These are phyloP conservation scores for Nannochloropsis gaditana DNA, from an alignment of 108 stramenopile species.

Conservation along the genomic window DNA sequence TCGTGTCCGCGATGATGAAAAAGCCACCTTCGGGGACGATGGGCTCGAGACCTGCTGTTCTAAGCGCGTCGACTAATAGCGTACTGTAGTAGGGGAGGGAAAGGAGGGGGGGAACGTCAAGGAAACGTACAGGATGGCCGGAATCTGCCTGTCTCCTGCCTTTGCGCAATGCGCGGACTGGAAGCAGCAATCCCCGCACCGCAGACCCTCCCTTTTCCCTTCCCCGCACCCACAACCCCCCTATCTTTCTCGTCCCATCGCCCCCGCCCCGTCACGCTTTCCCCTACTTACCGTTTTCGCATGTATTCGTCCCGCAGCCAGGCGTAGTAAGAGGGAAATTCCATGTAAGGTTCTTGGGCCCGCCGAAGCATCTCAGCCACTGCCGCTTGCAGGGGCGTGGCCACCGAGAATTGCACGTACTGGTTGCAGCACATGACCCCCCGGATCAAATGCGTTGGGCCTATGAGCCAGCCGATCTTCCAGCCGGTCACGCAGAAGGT, in stretches of 20 bases:
- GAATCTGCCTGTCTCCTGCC: too few relatives aligned
- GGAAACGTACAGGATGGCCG: not conserved
- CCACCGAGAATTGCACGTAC: conserved; percentile 86
- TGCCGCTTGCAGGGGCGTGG: conserved; percentile 74
- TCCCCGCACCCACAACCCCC: too few relatives aligned
- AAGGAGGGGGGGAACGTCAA: not conserved
- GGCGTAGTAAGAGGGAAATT: conserved; percentile 27
- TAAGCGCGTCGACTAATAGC: conserved; percentile 50
- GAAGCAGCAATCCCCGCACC: too few relatives aligned
- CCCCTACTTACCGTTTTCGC: conserved; percentile 14
- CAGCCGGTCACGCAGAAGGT: conserved; percentile 97
- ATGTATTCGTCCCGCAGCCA: not conserved
- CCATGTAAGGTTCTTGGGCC: conserved; percentile 72
- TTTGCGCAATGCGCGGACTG: too few relatives aligned
- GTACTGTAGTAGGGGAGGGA: not conserved
- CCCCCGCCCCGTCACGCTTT: not conserved
- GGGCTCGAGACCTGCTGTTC: conserved; percentile 60
- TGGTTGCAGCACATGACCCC: not conserved
- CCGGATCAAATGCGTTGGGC: conserved; percentile 63
- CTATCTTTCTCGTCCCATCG: too few relatives aligned
- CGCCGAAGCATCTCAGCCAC: conserved; percentile 63
- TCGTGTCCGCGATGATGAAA: conserved; percentile 78
- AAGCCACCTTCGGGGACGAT: conserved; percentile 70
- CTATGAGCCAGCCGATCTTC: conserved; percentile 91
- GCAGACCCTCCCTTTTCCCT: not conserved